A percentile compares a stretch with the other conserved stretches of the same genome.
Conservation (phyloP, 306 rosid species). For the Arachis stenosperma region DNA sequence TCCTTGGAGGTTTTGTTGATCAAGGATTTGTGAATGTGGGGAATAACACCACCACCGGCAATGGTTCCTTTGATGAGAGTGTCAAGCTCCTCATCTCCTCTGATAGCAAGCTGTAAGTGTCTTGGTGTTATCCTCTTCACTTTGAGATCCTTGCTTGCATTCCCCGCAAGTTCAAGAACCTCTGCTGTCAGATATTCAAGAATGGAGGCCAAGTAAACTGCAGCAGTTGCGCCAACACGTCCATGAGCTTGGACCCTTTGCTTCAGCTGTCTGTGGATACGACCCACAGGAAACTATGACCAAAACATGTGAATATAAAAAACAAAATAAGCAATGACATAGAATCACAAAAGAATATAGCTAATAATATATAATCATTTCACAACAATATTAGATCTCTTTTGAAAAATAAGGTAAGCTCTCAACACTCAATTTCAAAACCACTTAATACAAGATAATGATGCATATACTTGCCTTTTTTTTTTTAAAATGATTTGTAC, state of each 20-base stretch:
- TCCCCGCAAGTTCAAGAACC: constrained; percentile 94
- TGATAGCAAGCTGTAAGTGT: constrained; percentile 91
- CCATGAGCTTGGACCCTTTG: constrained; percentile 79
- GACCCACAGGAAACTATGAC: constrained; percentile 88
- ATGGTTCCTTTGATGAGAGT: constrained; percentile 94
- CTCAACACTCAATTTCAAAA: neutral
- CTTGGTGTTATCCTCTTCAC: constrained; percentile 98
- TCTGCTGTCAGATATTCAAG: constrained; percentile 94
- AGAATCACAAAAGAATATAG: too few relatives aligned
- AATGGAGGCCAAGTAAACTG: constrained; percentile 92
- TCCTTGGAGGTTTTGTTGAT: constrained; percentile 96
- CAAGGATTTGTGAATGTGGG: constrained; percentile 95
- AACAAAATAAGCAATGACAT: too few relatives aligned
- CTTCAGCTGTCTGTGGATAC: constrained; percentile 92
- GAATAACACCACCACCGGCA: constrained; percentile 99
- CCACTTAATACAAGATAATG: neutral
- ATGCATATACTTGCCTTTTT: too few relatives aligned
- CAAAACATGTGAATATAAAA: neutral
- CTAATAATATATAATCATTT: too few relatives aligned
- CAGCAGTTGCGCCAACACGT: constrained; percentile 98
- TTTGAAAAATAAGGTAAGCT: too few relatives aligned
- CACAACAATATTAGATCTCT: too few relatives aligned
- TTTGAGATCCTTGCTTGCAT: constrained; percentile 94
- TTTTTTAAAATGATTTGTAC: too few relatives aligned
- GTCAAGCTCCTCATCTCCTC: constrained; percentile 98